Conservation (phyloP, 208 protist genomes). For the Borovskyia barvae region DNA sequence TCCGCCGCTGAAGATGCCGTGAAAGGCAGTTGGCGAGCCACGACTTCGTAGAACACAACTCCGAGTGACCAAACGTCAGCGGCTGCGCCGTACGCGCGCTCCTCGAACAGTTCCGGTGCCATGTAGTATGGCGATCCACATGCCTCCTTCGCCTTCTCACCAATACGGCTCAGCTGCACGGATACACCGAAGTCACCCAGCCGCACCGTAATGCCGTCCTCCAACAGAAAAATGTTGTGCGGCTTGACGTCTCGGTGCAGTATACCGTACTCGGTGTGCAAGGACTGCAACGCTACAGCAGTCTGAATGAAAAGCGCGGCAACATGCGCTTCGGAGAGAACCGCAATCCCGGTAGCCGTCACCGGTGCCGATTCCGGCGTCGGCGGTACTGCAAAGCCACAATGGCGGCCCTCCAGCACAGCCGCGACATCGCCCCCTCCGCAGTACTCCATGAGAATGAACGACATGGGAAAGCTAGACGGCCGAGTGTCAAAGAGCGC, state of each 20-base stretch:
- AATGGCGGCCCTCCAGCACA: constrained; percentile 31
- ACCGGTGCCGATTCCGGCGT: neutral
- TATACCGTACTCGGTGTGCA: constrained; percentile 68
- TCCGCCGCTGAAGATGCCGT: constrained; percentile 13
- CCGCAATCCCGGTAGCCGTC: neutral
- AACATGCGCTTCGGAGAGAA: constrained; percentile 43
- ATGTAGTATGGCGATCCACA: constrained; percentile 91
- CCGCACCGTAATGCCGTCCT: constrained; percentile 50
- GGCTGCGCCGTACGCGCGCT: constrained; percentile 85
- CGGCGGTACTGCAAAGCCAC: neutral
- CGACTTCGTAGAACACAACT: constrained; percentile 93
- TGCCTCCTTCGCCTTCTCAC: constrained; percentile 47
- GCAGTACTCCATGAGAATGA: constrained; percentile 86
- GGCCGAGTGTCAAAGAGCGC: constrained; percentile 30
- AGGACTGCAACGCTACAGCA: constrained; percentile 53
- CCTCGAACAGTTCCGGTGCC: constrained; percentile 91
- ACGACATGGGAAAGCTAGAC: constrained; percentile 37
- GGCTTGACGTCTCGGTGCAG: constrained; percentile 90
- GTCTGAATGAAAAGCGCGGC: constrained; percentile 71
- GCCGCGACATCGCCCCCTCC: constrained; percentile 61
- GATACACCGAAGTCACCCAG: constrained; percentile 88
- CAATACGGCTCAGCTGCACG: constrained; percentile 41
- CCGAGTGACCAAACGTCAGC: constrained; percentile 96
- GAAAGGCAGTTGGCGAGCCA: constrained; percentile 66
- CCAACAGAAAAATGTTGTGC: constrained; percentile 83